Evolutionary conservation across 1,139 yeast species (phyloP).

Genomic region (Suhomyces bribrorum): DNA sequence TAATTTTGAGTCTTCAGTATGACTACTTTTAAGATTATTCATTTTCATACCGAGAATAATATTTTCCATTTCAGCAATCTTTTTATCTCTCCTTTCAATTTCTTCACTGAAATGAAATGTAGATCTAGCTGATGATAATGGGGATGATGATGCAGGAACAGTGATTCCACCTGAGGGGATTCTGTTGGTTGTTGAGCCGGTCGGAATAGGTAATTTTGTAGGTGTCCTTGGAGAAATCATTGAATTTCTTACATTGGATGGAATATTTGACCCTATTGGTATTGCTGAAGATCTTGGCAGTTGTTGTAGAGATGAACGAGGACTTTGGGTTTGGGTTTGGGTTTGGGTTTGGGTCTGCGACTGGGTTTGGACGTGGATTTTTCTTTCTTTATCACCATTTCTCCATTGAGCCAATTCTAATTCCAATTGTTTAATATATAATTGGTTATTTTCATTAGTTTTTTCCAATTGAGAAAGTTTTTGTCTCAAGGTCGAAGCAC

Average conservation of each 20-base stretch:
- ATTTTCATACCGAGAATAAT: conserved; percentile 39
- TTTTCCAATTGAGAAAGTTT: conserved; percentile 51
- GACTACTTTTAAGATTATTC: conserved; percentile 33
- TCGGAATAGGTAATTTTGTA: conserved; percentile 13
- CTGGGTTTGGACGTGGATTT: conserved; percentile 10
- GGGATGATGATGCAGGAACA: conserved; percentile 16
- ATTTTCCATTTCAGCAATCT: conserved; percentile 41
- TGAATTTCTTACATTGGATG: conserved; percentile 8
- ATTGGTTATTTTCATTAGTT: conserved; percentile 45
- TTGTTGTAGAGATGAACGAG: conserved; percentile 4
- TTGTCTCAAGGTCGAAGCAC: conserved; percentile 55
- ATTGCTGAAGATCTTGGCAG: conserved; percentile 11
- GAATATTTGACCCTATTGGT: conserved; percentile 10
- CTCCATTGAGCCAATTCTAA: conserved; percentile 39
- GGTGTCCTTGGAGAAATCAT: conserved; percentile 15
- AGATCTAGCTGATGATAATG: conserved; percentile 12
- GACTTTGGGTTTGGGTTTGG: conserved; percentile 10
- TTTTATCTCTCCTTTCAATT: conserved; percentile 35
- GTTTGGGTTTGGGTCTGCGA: conserved; percentile 7
- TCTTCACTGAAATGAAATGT: conserved; percentile 22
- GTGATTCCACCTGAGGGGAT: conserved; percentile 10
- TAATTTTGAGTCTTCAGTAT: conserved; percentile 50
- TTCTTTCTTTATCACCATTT: conserved; percentile 17
- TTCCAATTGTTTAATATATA: conserved; percentile 51
- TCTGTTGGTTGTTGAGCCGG: conserved; percentile 1